Conservation (phyloP, 345 rosid species). For the Acer saccharum region DNA sequence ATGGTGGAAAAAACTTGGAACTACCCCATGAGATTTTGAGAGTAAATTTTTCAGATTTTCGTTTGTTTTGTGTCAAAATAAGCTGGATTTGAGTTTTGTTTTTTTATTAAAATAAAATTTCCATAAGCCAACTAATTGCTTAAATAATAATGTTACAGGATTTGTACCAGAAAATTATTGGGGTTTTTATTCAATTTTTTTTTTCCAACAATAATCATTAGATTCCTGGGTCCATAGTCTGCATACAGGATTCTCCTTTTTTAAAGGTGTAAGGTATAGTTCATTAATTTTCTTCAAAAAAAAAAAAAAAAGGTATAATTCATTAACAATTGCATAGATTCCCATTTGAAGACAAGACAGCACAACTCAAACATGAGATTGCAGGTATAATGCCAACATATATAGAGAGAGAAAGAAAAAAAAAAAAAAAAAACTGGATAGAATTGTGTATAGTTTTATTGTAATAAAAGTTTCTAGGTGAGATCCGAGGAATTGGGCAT, state of each 20-base stretch:
- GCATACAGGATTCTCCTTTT: neutral
- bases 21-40: too few species aligned
- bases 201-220: neutral
- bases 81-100: too few species aligned
- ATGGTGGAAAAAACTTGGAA: too few species aligned
- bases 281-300: too few species aligned
- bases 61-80: too few species aligned
- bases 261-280: neutral
- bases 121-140: too few species aligned
- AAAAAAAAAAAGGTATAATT: neutral
- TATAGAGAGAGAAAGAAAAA: too few species aligned
- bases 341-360: neutral
- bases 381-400: neutral
- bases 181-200: too few species aligned
- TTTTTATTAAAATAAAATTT: too few species aligned
- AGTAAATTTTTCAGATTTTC: too few species aligned
- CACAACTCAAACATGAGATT: neutral
- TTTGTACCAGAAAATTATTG: too few species aligned
- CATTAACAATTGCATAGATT: neutral
- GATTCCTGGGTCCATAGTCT: constrained; percentile 1
- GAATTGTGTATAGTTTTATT: neutral
- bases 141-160: too few species aligned
- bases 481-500: neutral
- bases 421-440: neutral
- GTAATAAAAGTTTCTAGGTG: neutral